phyloP scores from a whole-genome alignment of 1,139 yeast species.

The Blastobotrys niveus region DNA sequence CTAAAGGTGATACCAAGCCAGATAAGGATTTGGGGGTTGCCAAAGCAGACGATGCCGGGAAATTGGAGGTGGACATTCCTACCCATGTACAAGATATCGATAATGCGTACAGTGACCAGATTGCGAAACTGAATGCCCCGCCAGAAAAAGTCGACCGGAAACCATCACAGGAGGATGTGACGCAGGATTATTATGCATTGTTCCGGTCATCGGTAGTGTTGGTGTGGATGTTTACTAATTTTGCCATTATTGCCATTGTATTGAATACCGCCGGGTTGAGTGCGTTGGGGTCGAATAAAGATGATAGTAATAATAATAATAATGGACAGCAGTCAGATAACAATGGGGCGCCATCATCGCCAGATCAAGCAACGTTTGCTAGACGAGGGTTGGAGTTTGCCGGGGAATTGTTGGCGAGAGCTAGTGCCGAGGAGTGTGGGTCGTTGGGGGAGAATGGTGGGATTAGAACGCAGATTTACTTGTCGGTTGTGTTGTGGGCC shows the following conservation, averaged over 20 bases:
- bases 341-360: background rate
- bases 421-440: slow-evolving; percentile 20
- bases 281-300: slow-evolving; percentile 23
- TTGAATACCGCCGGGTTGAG: slow-evolving; percentile 60
- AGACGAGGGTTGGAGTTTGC: slow-evolving; percentile 1
- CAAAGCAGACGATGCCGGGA: slow-evolving; percentile 48
- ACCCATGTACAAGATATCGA: slow-evolving; percentile 60
- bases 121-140: slow-evolving; percentile 24
- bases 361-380: background rate
- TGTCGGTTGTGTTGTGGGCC: slow-evolving; percentile 72
- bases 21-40: slow-evolving; percentile 66
- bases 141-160: slow-evolving; percentile 28
- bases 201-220: slow-evolving; percentile 75
- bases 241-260: slow-evolving; percentile 60
- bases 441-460: slow-evolving; percentile 24
- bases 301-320: no score
- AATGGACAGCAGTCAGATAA: no score
- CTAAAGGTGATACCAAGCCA: slow-evolving; percentile 62
- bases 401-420: slow-evolving; percentile 14
- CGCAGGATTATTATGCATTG: slow-evolving; percentile 64
- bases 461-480: slow-evolving; percentile 42
- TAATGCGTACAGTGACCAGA: slow-evolving; percentile 45
- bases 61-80: slow-evolving; percentile 59
- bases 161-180: slow-evolving; percentile 21
- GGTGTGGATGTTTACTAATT: slow-evolving; percentile 69